Conservation (phyloP, 345 rosid genomes). For the Pelargonium nanum region DNA sequence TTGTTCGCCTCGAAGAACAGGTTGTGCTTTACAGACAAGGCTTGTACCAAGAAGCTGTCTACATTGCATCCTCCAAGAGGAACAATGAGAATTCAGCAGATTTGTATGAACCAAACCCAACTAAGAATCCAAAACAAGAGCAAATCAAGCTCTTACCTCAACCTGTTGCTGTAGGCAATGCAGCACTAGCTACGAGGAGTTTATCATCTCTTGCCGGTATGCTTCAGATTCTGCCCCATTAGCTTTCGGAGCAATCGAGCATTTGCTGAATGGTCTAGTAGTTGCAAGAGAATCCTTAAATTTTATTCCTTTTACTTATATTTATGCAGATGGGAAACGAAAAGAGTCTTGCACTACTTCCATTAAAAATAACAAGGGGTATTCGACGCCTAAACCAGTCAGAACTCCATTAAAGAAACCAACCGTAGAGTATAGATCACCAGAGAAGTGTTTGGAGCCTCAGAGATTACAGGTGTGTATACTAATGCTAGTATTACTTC, state of each 20-base stretch:
- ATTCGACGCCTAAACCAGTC: constrained; percentile 17
- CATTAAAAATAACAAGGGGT: constrained; percentile 20
- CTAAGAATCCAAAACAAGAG: constrained; percentile 21
- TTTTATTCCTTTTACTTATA: background rate
- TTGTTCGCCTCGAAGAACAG: constrained; percentile 72
- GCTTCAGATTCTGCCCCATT: constrained; percentile 2
- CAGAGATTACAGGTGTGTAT: constrained; percentile 32
- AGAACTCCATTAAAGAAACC: constrained; percentile 27
- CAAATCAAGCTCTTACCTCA: constrained; percentile 16
- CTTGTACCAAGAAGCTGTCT: constrained; percentile 62
- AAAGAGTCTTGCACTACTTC: constrained; percentile 19
- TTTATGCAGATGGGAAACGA: background rate
- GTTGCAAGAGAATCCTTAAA: background rate
- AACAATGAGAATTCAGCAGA: constrained; percentile 26
- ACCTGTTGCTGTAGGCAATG: constrained; percentile 10
- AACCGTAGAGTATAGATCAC: constrained; percentile 17
- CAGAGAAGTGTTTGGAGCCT: constrained; percentile 34
- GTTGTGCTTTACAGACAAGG: constrained; percentile 61
- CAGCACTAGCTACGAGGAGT: constrained; percentile 15
- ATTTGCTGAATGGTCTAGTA: background rate
- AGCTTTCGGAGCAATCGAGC: background rate
- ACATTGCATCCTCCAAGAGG: constrained; percentile 48
- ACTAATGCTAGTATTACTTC: background rate
- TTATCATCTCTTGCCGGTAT: constrained; percentile 29
- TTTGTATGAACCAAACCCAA: constrained; percentile 12